Base-by-base conservation (phyloP, 177 flowering plant species). In the Vitis hybrid region DNA sequence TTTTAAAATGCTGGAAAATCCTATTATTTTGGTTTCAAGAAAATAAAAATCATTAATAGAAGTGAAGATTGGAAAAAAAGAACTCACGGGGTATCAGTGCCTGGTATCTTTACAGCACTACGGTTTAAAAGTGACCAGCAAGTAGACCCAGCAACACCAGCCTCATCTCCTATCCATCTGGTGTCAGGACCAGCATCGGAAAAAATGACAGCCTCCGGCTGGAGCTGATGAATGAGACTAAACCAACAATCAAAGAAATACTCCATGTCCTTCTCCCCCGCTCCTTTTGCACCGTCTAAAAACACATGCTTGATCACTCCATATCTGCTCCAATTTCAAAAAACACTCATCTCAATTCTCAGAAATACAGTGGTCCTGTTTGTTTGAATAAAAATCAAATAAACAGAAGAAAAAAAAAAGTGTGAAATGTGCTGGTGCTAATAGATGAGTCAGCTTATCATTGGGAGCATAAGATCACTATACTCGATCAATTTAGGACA, bases 151-250 rank as follows among this genome's bases (percentile, higher is more conserved):
- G 95, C 92, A 72, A 77, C 70, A 50, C 98, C 99, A 76, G 80
- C 85, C 76, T 96, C 99, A 74, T 93, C 90, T 12, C 99, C 99
- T 58, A 93, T 70, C 99, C 99, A 96, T 69, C 99, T 82, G 12
- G 73, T 69, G 58, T 96, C 97, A 13, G 99, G 99, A 67, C 99
- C 99, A 62, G 91, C 99, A 82, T 96, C 99, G 1, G 98, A 96
- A 69, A 96, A 96, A 64, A 96, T 96, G 70, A 79, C 87, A 2
- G 92, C 93, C 56, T 83, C 83, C 0, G 97, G 97, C 71, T 96
- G 99, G 48, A 81, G 90, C 75, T 96, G 98, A 81, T 85, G 98
- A 80, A 91, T 88, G 48, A 91, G 80, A 78, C 76, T 76, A 74
- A 96, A 96, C 99, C 99, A 96, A 39, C 75, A 63, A 56, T 90